Evolutionary conservation across 257 asterid genomes (phyloP).

Genomic region (Avicennia marina): DNA sequence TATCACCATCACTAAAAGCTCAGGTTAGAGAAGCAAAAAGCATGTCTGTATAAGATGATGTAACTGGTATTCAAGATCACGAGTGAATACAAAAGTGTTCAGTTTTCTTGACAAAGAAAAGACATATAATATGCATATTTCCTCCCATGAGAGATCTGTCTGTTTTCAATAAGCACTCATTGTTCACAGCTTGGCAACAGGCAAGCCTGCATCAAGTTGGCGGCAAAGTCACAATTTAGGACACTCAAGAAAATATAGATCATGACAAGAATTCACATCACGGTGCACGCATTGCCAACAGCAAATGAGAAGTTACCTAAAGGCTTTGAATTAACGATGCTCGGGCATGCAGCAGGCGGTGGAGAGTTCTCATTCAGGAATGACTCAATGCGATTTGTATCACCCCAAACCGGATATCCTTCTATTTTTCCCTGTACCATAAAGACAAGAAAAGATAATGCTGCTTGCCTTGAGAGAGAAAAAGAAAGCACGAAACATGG

Average conservation of each 20-base stretch:
- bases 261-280: neutral
- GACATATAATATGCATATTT: neutral
- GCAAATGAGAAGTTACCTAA: constrained; percentile 42
- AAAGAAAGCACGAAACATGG: neutral
- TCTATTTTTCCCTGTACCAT: constrained; percentile 68
- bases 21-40: neutral
- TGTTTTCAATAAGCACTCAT: neutral
- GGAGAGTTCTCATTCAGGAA: constrained; percentile 61
- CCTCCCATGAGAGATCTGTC: neutral
- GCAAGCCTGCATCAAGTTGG: constrained; percentile 43
- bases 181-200: constrained; percentile 65
- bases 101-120: neutral
- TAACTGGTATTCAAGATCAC: constrained; percentile 13
- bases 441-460: neutral
- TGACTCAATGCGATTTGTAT: constrained; percentile 69
- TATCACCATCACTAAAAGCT: too few species aligned
- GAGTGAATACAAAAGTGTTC: constrained; percentile 4
- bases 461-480: neutral
- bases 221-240: neutral
- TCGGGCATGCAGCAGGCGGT: constrained; percentile 93
- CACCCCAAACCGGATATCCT: constrained; percentile 74
- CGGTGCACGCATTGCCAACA: too few species aligned
- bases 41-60: neutral
- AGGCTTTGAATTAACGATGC: constrained; percentile 84
- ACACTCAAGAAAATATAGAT: neutral